Percentiles rank a stretch among this genome's conserved stretches.
Conservation (phyloP, 73 alveolate genomes). For the Stentor roeselii region DNA sequence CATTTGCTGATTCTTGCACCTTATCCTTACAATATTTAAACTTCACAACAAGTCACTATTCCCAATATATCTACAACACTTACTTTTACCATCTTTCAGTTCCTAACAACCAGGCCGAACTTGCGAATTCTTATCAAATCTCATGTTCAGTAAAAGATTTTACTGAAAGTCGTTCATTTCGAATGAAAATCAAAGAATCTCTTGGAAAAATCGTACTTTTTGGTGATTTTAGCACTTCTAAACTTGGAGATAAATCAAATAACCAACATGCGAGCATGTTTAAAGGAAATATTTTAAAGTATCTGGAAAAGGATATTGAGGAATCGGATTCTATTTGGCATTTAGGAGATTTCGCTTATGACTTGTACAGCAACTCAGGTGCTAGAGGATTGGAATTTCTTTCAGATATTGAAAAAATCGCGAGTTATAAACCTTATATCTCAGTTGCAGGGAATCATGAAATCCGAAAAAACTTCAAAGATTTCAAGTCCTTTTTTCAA, state of each 20-base stretch:
- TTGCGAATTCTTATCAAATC: neutral
- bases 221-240: constrained; percentile 9
- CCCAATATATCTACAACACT: neutral
- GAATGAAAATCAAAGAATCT: neutral
- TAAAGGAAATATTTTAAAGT: neutral
- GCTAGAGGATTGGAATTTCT: constrained; percentile 13
- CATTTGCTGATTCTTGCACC: neutral
- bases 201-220: neutral
- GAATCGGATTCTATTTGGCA: neutral
- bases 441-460: constrained; percentile 16
- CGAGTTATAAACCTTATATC: neutral
- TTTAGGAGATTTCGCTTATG: constrained; percentile 21
- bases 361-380: neutral
- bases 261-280: neutral
- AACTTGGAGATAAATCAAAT: neutral
- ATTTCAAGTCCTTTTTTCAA: neutral
- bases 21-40: neutral
- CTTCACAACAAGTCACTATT: neutral
- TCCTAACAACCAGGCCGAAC: neutral
- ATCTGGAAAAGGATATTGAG: neutral
- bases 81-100: neutral
- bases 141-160: neutral
- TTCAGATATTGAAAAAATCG: neutral
- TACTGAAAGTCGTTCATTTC: neutral
- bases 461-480: neutral